Base-by-base conservation (phyloP, 106 monocot species). In the Chionographis japonica region DNA sequence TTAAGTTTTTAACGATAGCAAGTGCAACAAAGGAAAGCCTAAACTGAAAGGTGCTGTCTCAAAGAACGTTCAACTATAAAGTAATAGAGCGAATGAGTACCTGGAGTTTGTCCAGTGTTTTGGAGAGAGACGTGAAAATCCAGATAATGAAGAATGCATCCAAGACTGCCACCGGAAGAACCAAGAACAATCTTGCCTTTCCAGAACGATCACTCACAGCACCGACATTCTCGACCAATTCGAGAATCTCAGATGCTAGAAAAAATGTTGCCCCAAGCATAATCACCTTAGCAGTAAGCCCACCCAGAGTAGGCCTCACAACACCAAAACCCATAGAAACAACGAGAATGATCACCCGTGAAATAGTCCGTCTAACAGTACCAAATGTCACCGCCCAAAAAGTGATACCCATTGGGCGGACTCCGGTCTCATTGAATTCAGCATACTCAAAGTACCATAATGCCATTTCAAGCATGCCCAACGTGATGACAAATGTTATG, bases 261-360 rank as follows among this genome's bases (percentile, higher is more conserved):
- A 95, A 89, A 71, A 95, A 95, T 50, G 95, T 95, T 19, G 43
- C 77, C 40, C 91, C 95, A 65, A 95, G 91, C 95, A 91, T 79
- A 15, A 91, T 15, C 54, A 95, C 95, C 68, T 91, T 95, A 2
- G 88, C 91, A 58, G 88, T 91, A 11, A 95, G 84, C 61, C 95
- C 95, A 57, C 91, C 95, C 43, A 95, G 62, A 61, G 91, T 95
- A 43, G 95, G 95, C 64, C 86, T 91, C 41, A 95, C 91, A 66
- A 95, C 95, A 27, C 95, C 95, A 86, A 67, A 95, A 2, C 95
- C 95, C 95, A 95, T 95, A 18, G 95, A 91, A 59, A 95, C 95
- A 52, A 84, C 75, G 57, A 93, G 81, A 49, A 95, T 79, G 39
- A 91, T 70, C 20, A 95, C 78, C 37, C 91, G 74, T 20, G 95